Base-by-base conservation (phyloP, 768 basidiomycete genomes). In the Kwoniella sp. region DNA sequence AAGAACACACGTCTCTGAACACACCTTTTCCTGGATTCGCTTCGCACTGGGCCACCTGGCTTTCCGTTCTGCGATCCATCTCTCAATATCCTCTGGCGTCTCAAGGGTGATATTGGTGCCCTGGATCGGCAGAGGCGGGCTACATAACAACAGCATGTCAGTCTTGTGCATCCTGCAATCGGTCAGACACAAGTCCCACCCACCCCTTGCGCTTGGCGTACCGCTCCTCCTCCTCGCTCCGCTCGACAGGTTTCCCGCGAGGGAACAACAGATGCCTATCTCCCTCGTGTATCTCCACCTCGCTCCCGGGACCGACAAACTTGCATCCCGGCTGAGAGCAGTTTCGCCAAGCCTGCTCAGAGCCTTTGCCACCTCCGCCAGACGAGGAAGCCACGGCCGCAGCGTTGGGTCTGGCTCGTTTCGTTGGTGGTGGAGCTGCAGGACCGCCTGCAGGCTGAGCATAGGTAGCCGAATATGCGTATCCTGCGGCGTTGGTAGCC, bases 51-150 rank as follows among this genome's bases (percentile, higher is more conserved):
- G 93, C 79, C 86, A 98, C 14, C 86, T 82, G 61, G 82, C 84
- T 73, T 83, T 91, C 34, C 93, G 83, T 65, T 96, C 92, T 12
- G 81, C 83, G 41, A 93, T 81, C 93, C 93, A 98, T 27, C 81
- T 82, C 19, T 81, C 82, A 52, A 96, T 76, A 7, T 84, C 82
- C 63, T 90, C 90, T 7, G 86, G 88, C 0, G 87, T 84, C 63
- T 93, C 82, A 15, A 98, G 79, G 9, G 80, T 67, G 17, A 93
- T 71, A 27, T 77, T 83, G 2, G 90, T 93, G 4, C 91, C 91
- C 27, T 69, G 67, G 27, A 77, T 73, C 7, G 65, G 59, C 4
- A 69, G 56, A 43, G 63, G 44, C 1, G 64, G 63, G 20, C 69
- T 70, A 42, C 8, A 14, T n/a, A 38, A 23, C 2, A 3, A n/a